Percentiles rank a stretch among this genome's conserved stretches.
Evolutionary conservation across 1,284 basidiomycete species (phyloP).

Genomic region (Irpex lacteus): DNA sequence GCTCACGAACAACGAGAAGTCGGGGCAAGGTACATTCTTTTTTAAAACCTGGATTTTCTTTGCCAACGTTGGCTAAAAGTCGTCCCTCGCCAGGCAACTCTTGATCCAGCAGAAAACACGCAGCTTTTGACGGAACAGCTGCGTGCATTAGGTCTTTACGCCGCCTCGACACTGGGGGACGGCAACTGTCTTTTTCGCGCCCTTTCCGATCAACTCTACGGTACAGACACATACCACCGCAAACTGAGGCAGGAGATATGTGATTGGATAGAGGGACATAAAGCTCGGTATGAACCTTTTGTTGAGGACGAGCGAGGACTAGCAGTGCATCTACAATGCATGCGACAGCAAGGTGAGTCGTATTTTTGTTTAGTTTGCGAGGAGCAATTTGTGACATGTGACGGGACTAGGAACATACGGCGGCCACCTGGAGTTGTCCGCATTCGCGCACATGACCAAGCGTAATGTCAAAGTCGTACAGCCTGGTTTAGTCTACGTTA

Average conservation of each 20-base stretch:
- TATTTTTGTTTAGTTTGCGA: slow-evolving; percentile 7
- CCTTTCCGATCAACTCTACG: slow-evolving; percentile 79
- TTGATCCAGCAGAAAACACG: slow-evolving; percentile 65
- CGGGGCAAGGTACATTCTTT: slow-evolving; percentile 48
- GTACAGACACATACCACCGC: slow-evolving; percentile 67
- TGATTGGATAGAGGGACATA: slow-evolving; percentile 74
- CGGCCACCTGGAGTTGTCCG: slow-evolving; percentile 87
- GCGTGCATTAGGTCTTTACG: slow-evolving; percentile 71
- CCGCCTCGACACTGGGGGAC: slow-evolving; percentile 77
- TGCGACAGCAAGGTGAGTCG: slow-evolving; percentile 69
- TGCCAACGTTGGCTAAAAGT: slow-evolving; percentile 13
- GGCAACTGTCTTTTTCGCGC: slow-evolving; percentile 89
- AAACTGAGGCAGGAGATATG: slow-evolving; percentile 76
- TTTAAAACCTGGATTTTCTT: slow-evolving; percentile 14
- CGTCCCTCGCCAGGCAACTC: slow-evolving; percentile 42
- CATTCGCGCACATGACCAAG: slow-evolving; percentile 79
- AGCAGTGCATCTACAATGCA: slow-evolving; percentile 67
- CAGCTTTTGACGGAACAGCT: slow-evolving; percentile 67
- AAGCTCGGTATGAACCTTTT: slow-evolving; percentile 80
- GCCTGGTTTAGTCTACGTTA: slow-evolving; percentile 82
- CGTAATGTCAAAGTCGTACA: slow-evolving; percentile 90
- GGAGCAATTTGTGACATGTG: slow-evolving; percentile 11
- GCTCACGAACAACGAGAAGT: slow-evolving; percentile 62
- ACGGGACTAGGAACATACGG: slow-evolving; percentile 74
- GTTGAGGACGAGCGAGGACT: slow-evolving; percentile 84